Base-by-base conservation (phyloP, 2,329 filamentous ascomycete species). In the Alternaria sp. region DNA sequence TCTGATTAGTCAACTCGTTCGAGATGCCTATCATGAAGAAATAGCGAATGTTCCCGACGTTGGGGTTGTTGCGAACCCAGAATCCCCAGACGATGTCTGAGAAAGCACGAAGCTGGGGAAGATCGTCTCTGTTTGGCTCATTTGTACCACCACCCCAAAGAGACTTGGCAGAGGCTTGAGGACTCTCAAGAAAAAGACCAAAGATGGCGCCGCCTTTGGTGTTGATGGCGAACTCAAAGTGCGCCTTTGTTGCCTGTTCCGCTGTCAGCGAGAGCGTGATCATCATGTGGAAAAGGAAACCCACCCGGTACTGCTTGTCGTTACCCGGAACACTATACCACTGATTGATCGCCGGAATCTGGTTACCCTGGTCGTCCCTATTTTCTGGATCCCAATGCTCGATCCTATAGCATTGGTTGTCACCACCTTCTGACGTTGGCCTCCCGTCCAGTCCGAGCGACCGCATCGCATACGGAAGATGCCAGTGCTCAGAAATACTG, bases 21-120 rank as follows among this genome's bases (percentile, higher is more conserved):
- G 56, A 59, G 21, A 71, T 61, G 1, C 57, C 59, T 13, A 65
- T 33, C 59, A 65, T 62, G 50, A 66, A 66, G 48, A 71, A 67
- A 29, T 63, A 63, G 2, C 48, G 53, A 9, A 72, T 58, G 17
- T 65, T 66, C 13, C 28, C 51, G 3, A 69, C 14, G 14, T 65
- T 29, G 0, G 59, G 34, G 26, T 69, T 67, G 0, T 57, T 34
- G 13, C 54, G 48, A 29, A n/a, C 23, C 67, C 65, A 72, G 37
- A 55, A 66, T 3, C 56, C 65, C 69, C 67, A 72, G 4, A 68
- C 41, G n/a, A 72, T 40, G 23, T 70, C 67, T 5, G 68, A 65
- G 24, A 63, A 45, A 5, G 53, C 41, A 5, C 61, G 54, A 0
- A 72, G 57, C 1, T 40, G 26, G 2, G 68, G 69, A 0, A 71